Conservation (phyloP, 768 basidiomycete genomes). For the Pleurotus tuoliensis region DNA sequence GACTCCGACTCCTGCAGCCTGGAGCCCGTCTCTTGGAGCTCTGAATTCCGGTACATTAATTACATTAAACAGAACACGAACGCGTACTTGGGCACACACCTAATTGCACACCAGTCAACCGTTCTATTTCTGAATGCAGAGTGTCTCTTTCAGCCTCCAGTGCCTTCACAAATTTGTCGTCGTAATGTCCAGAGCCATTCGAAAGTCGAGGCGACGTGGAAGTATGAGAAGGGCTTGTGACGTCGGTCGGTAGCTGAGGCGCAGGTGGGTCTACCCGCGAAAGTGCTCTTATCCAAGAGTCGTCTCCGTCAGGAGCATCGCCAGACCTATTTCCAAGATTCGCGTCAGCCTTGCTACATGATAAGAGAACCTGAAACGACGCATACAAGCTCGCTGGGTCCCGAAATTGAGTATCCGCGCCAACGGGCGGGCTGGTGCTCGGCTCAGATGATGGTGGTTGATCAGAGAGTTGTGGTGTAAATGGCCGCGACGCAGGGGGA, state of each 20-base stretch:
- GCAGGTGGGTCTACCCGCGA: conserved; percentile 36
- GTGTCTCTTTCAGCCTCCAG: conserved; percentile 22
- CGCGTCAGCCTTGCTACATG: not conserved
- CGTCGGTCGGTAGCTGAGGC: conserved; percentile 20
- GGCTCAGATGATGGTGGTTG: conserved; percentile 14
- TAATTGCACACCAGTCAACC: conserved; percentile 25
- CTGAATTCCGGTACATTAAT: not conserved
- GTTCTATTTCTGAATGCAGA: conserved; percentile 23
- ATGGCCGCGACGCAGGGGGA: conserved; percentile 43
- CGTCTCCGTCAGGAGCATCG: conserved; percentile 36
- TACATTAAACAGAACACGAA: too few relatives aligned
- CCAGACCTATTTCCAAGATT: conserved; percentile 27
- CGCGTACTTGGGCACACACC: conserved; percentile 17
- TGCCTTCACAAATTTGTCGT: conserved; percentile 12
- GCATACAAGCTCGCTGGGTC: conserved; percentile 68
- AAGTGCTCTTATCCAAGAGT: conserved; percentile 62
- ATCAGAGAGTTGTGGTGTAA: conserved; percentile 50
- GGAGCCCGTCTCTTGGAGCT: not conserved
- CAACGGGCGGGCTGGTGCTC: conserved; percentile 10
- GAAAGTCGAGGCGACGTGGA: conserved; percentile 3
- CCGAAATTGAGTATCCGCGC: conserved; percentile 39
- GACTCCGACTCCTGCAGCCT: conserved; percentile 25
- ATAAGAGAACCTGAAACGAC: conserved; percentile 13
- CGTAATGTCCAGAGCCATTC: conserved; percentile 1
- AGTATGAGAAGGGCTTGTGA: too few relatives aligned